Evolutionary conservation across 1,139 yeast species (phyloP).

Genomic region (Pichia sp.): DNA sequence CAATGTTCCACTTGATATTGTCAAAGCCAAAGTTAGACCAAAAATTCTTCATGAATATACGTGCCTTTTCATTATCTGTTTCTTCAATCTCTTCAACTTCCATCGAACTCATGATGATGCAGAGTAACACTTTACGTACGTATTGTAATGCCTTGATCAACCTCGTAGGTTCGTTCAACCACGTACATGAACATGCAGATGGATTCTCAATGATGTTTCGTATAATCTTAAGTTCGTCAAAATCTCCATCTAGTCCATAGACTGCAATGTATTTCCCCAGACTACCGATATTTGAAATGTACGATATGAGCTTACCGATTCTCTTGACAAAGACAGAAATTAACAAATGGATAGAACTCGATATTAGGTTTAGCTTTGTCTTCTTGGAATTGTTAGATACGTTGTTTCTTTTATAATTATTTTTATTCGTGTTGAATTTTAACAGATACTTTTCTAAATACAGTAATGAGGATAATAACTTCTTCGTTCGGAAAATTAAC

Average conservation of each 20-base stretch:
- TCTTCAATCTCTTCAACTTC: slow-evolving; percentile 2
- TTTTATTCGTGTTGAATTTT: neutral
- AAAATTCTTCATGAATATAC: slow-evolving; percentile 9
- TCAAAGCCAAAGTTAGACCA: slow-evolving; percentile 13
- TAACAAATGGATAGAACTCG: slow-evolving; percentile 13
- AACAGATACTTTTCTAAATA: slow-evolving; percentile 6
- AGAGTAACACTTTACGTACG: slow-evolving; percentile 8
- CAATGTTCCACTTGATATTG: neutral
- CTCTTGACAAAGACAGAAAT: slow-evolving; percentile 10
- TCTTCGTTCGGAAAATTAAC: slow-evolving; percentile 13
- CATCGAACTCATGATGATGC: slow-evolving; percentile 14
- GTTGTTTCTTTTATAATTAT: neutral
- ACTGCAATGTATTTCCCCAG: slow-evolving; percentile 14
- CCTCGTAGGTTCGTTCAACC: slow-evolving; percentile 14
- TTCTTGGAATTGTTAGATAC: neutral
- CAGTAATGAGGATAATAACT: neutral
- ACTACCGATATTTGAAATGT: slow-evolving; percentile 2
- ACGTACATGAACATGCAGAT: slow-evolving; percentile 11
- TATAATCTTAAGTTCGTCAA: slow-evolving; percentile 13
- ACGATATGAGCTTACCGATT: slow-evolving; percentile 6
- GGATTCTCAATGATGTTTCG: slow-evolving; percentile 10
- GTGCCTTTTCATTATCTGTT: neutral
- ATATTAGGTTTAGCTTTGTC: slow-evolving; percentile 7
- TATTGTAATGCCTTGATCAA: slow-evolving; percentile 10
- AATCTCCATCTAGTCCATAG: slow-evolving; percentile 13